A percentile compares a stretch with the other conserved stretches of the same genome.
Conservation (phyloP, 352 stramenopile species). For the Pythium guiyangense region DNA sequence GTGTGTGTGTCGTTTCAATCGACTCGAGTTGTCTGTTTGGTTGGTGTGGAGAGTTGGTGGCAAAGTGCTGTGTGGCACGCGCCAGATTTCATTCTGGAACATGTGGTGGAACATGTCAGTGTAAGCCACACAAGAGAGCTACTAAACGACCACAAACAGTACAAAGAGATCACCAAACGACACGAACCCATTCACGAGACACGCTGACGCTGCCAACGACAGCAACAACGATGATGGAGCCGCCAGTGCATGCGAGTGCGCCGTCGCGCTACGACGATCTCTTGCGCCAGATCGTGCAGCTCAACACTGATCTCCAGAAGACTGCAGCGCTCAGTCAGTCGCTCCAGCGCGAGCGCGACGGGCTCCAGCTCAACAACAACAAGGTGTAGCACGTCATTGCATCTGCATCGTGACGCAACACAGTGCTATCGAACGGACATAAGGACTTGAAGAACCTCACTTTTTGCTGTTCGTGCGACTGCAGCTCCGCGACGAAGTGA, state of each 20-base stretch:
- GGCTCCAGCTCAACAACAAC: constrained; percentile 48
- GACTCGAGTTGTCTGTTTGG: constrained; percentile 2
- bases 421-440: no score
- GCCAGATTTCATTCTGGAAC: neutral
- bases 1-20: constrained; percentile 13
- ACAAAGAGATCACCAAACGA: neutral
- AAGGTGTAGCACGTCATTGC: constrained; percentile 50
- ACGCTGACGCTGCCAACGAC: neutral
- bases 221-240: constrained; percentile 3
- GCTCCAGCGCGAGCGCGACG: constrained; percentile 73
- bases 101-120: no score
- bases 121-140: neutral
- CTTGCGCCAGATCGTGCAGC: constrained; percentile 78
- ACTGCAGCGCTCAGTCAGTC: constrained; percentile 75
- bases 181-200: no score
- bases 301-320: constrained; percentile 82
- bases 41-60: constrained; percentile 13
- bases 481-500: constrained; percentile 59
- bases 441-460: no score
- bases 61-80: neutral
- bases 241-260: neutral
- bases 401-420: neutral
- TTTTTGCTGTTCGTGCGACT: neutral
- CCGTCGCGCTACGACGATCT: constrained; percentile 64
- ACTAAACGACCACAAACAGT: neutral